Evolutionary conservation across 2,329 filamentous ascomycete species (phyloP).

Genomic region (Claviceps cyperi): DNA sequence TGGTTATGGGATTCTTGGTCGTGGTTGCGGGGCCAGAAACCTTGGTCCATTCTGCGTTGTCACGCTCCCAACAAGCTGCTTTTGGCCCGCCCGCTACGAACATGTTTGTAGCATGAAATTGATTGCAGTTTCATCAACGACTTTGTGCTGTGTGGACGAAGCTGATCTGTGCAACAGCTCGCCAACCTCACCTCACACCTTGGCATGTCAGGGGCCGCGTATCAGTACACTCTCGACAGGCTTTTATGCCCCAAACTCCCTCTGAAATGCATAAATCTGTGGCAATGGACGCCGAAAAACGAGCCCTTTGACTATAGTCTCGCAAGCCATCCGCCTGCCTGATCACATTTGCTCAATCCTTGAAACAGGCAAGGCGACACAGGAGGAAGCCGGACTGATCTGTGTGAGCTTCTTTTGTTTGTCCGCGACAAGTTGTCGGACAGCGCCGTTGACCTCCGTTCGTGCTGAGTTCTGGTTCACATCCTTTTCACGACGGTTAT

Average conservation of each 20-base stretch:
- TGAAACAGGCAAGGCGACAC: slow-evolving; percentile 3
- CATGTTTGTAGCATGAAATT: background rate
- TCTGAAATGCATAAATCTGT: background rate
- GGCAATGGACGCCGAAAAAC: background rate
- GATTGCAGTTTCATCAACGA: background rate
- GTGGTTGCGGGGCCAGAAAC: too few species aligned
- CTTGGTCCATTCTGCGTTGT: too few species aligned
- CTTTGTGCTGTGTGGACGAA: background rate
- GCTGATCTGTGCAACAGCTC: background rate
- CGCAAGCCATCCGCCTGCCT: background rate
- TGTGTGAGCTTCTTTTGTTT: slow-evolving; percentile 3
- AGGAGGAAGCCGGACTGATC: background rate
- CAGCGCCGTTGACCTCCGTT: background rate
- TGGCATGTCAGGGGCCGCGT: background rate
- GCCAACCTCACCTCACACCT: background rate
- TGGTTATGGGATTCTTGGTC: too few species aligned
- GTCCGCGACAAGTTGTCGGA: background rate
- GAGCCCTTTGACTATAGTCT: background rate
- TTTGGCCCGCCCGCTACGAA: background rate
- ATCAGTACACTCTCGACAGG: slow-evolving; percentile 1
- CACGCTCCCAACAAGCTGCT: background rate
- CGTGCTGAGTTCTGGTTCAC: background rate
- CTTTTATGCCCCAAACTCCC: background rate
- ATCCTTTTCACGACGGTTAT: background rate
- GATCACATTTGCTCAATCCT: background rate